These are phyloP conservation scores for Cercospora canescens DNA, from an alignment of 2,329 filamentous ascomycete species.

Conservation along the genomic window DNA sequence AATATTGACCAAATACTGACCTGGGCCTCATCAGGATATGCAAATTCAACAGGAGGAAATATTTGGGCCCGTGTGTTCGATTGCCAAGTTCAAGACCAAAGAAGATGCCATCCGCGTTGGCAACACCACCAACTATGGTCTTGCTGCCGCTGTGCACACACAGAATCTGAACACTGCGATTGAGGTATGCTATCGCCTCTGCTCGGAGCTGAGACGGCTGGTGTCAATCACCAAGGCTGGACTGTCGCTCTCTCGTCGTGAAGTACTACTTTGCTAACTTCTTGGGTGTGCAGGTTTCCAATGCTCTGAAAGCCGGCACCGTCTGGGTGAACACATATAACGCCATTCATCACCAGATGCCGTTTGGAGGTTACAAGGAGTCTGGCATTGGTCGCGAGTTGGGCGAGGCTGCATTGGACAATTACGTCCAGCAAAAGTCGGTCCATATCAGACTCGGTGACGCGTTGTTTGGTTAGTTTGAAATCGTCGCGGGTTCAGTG, in stretches of 20 bases:
- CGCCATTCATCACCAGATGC: constrained; percentile 39
- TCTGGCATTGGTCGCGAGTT: constrained; percentile 50
- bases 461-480: not conserved
- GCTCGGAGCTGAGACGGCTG: too few relatives aligned
- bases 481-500: not conserved
- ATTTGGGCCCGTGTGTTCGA: constrained; percentile 76
- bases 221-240: too few relatives aligned
- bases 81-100: constrained; percentile 75
- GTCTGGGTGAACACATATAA: constrained; percentile 22
- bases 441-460: constrained; percentile 10
- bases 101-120: constrained; percentile 68
- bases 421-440: constrained; percentile 22
- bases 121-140: constrained; percentile 73
- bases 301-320: constrained; percentile 39
- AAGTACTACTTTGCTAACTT: too few relatives aligned
- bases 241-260: too few relatives aligned
- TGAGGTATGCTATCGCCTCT: too few relatives aligned
- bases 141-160: constrained; percentile 78
- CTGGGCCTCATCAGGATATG: too few relatives aligned
- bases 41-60: constrained; percentile 79
- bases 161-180: constrained; percentile 77
- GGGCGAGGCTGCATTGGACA: constrained; percentile 35
- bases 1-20: too few relatives aligned
- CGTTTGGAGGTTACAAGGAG: constrained; percentile 54
- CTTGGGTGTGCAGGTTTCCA: too few relatives aligned